These are phyloP conservation scores for Pterocarpus macrocarpus DNA, from an alignment of 306 rosid species.

Conservation along the genomic window DNA sequence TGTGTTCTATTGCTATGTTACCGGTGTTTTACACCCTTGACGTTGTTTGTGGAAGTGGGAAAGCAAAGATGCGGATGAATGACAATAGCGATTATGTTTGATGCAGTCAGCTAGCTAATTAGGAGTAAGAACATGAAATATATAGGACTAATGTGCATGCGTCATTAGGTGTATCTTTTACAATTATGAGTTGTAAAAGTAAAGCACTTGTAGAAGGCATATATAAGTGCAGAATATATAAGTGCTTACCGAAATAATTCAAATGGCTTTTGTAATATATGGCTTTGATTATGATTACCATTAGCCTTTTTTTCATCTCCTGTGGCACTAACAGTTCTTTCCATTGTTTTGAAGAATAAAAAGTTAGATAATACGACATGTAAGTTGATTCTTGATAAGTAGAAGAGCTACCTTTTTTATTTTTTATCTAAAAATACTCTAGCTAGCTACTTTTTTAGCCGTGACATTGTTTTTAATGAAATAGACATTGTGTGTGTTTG, in stretches of 20 bases:
- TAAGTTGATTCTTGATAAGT: background rate
- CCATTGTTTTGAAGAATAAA: background rate
- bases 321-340: background rate
- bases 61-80: slow-evolving; percentile 23
- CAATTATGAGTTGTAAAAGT: slow-evolving; percentile 12
- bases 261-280: background rate
- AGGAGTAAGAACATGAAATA: background rate
- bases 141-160: background rate
- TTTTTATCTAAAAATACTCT: too few relatives aligned
- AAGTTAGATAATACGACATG: background rate
- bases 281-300: background rate
- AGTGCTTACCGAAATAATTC: slow-evolving; percentile 11
- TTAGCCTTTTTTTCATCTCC: background rate
- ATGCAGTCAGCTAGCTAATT: background rate
- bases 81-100: slow-evolving; percentile 40
- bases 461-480: too few relatives aligned
- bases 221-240: background rate
- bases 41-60: slow-evolving; percentile 50
- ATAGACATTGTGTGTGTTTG: too few relatives aligned
- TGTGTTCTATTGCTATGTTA: slow-evolving; percentile 66
- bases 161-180: background rate
- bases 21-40: slow-evolving; percentile 79
- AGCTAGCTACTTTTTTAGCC: too few relatives aligned
- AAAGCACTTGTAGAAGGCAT: background rate
- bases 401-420: too few relatives aligned